phyloP scores from a whole-genome alignment of 106 monocot species.

The Acorus gramineus region DNA sequence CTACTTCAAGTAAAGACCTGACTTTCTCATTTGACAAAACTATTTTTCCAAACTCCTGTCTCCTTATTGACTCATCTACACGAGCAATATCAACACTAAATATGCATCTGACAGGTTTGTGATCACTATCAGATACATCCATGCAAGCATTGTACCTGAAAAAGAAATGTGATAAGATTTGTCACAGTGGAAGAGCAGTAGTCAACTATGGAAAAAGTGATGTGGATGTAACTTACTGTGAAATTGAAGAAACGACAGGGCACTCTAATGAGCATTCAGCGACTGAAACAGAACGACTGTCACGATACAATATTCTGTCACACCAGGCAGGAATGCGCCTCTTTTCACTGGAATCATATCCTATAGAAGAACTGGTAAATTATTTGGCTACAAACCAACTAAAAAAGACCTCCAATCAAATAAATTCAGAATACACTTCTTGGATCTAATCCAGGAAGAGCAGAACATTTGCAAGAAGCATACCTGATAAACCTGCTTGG shows the following conservation, averaged over 20 bases:
- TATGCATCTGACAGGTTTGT: conserved; percentile 63
- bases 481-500: conserved; percentile 50
- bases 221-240: conserved; percentile 20
- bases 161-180: background rate
- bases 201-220: background rate
- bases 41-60: conserved; percentile 33
- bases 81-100: conserved; percentile 40
- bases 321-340: conserved; percentile 69
- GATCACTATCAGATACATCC: conserved; percentile 58
- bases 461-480: background rate
- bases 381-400: background rate
- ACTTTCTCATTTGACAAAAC: conserved; percentile 24
- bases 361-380: conserved; percentile 11
- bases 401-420: background rate
- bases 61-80: conserved; percentile 28
- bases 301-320: conserved; percentile 64
- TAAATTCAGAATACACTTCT: background rate
- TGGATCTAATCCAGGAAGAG: background rate
- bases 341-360: conserved; percentile 62
- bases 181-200: background rate
- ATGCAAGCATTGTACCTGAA: conserved; percentile 52
- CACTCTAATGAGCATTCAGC: conserved; percentile 43
- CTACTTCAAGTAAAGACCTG: conserved; percentile 21
- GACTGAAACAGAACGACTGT: conserved; percentile 26
- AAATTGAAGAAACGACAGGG: conserved; percentile 40